A percentile compares a stretch with the other conserved stretches of the same genome.
Evolutionary conservation across 2,329 filamentous ascomycete species (phyloP).

Genomic region (Xylaria sp.): DNA sequence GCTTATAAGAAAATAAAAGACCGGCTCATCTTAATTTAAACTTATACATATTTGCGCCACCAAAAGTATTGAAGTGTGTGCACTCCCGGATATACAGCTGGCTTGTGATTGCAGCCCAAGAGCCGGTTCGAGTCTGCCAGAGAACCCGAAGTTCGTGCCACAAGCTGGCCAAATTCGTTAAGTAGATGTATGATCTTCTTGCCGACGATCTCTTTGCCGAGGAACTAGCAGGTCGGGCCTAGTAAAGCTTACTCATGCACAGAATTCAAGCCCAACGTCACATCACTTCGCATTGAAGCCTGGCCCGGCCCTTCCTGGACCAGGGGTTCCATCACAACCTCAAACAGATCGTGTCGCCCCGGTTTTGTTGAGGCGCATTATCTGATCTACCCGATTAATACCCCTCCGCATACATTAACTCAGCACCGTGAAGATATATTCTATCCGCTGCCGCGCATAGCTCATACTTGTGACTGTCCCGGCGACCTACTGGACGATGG

Average conservation of each 20-base stretch:
- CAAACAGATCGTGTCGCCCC: conserved; percentile 46
- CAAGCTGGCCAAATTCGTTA: not conserved
- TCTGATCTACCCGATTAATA: conserved; percentile 41
- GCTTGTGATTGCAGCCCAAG: not conserved
- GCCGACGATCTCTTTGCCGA: conserved; percentile 27
- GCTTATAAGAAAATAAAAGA: not conserved
- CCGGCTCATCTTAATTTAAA: not conserved
- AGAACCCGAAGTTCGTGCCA: conserved; percentile 2
- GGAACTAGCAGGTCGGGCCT: conserved; percentile 26
- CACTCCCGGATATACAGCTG: not conserved
- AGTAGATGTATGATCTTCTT: conserved; percentile 33
- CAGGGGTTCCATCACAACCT: conserved; percentile 49
- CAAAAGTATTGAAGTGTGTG: not conserved
- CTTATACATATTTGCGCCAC: not conserved
- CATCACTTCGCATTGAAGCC: conserved; percentile 53
- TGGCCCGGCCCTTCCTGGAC: conserved; percentile 49
- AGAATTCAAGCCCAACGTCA: conserved; percentile 46
- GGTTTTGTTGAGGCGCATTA: conserved; percentile 39
- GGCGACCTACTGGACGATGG: conserved; percentile 58
- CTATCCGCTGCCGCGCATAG: conserved; percentile 26
- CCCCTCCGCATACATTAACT: conserved; percentile 32
- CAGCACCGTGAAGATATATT: conserved; percentile 47
- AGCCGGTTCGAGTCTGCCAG: not conserved
- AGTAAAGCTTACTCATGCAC: conserved; percentile 44
- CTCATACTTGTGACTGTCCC: conserved; percentile 32